phyloP scores from a whole-genome alignment of 2,329 filamentous ascomycete species.

The Xylariaceae sp. region DNA sequence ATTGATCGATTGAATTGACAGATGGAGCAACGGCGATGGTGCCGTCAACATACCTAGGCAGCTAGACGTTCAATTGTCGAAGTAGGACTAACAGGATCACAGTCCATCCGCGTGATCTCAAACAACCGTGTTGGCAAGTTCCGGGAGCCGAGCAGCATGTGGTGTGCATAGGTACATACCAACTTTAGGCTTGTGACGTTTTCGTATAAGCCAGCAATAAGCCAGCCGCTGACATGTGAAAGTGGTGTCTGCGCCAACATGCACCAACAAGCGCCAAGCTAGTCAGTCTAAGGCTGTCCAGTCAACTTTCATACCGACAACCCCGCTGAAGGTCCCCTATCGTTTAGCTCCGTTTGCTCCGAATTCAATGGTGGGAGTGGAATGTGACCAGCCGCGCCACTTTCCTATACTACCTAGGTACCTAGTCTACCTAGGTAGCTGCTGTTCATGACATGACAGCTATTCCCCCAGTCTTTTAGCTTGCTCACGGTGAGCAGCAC shows the following conservation, averaged over 20 bases:
- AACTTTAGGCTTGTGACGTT: constrained; percentile 27
- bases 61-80: not conserved
- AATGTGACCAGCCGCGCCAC: constrained; percentile 24
- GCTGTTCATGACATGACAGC: too few relatives aligned
- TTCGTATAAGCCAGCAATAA: constrained; percentile 17
- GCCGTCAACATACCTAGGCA: constrained; percentile 1
- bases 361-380: not conserved
- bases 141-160: constrained; percentile 12
- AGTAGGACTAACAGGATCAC: not conserved
- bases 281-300: constrained; percentile 3
- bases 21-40: not conserved
- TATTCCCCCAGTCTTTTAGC: not conserved
- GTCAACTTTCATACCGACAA: constrained; percentile 1
- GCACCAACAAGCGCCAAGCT: not conserved
- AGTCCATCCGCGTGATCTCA: not conserved
- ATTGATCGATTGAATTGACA: not conserved
- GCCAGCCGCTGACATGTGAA: constrained; percentile 34
- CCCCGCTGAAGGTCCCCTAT: constrained; percentile 2
- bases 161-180: too few relatives aligned
- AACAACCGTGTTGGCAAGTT: constrained; percentile 1
- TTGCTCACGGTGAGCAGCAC: not conserved
- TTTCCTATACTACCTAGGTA: not conserved
- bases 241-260: constrained; percentile 19
- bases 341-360: not conserved
- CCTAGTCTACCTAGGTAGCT: too few relatives aligned